phyloP scores from a whole-genome alignment of 306 rosid species.

The Malus sylvestris region DNA sequence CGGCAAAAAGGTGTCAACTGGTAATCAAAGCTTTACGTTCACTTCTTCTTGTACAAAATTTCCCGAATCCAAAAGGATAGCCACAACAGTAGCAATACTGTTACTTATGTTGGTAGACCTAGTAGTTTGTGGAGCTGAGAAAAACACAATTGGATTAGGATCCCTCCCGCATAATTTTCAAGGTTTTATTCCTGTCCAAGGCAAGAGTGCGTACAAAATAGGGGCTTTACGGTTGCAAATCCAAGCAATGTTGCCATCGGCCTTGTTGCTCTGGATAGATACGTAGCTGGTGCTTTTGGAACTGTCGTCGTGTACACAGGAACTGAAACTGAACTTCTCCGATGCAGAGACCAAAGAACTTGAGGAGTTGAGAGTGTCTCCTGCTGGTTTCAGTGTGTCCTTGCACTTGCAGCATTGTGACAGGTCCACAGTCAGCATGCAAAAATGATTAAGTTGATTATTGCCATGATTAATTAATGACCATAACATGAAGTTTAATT shows the following conservation, averaged over 20 bases:
- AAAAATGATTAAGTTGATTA: background rate
- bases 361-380: background rate
- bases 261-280: background rate
- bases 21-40: conserved; percentile 4
- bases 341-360: background rate
- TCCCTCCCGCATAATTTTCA: background rate
- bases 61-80: background rate
- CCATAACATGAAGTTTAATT: background rate
- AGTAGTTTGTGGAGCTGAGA: background rate
- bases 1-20: background rate
- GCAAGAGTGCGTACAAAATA: background rate
- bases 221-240: background rate
- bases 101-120: too few relatives aligned
- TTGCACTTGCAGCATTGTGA: background rate
- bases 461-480: background rate
- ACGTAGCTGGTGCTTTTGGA: background rate
- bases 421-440: background rate
- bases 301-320: background rate
- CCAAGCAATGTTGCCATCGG: background rate
- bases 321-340: background rate
- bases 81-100: background rate
- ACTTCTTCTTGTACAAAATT: background rate
- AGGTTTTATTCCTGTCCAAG: background rate
- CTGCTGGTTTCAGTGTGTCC: background rate
- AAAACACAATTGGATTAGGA: background rate